Evolutionary conservation across 805 yeast genomes (phyloP).

Genomic region (Saccharomycopsis babjevae): DNA sequence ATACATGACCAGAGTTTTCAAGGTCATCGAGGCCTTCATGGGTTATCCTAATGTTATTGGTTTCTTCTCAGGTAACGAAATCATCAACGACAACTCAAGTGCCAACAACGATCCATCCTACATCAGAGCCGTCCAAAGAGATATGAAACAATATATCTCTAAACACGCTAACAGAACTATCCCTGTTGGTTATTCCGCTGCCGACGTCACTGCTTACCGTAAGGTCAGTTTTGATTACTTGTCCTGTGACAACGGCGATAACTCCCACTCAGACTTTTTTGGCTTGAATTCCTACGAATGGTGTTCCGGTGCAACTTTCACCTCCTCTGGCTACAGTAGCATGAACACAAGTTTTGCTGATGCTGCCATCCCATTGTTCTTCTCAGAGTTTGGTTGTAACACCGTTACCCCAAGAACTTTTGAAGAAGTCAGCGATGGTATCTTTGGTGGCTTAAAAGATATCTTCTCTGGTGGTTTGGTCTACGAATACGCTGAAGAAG

Average conservation of each 20-base stretch:
- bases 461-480: constrained; percentile 84
- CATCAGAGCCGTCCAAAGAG: constrained; percentile 86
- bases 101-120: constrained; percentile 62
- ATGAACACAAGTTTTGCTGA: constrained; percentile 48
- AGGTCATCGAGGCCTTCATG: constrained; percentile 76
- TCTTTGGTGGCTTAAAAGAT: constrained; percentile 54
- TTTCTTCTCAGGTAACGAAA: constrained; percentile 86
- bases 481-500: constrained; percentile 81
- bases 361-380: constrained; percentile 56
- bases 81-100: constrained; percentile 66
- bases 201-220: constrained; percentile 65
- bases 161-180: constrained; percentile 61
- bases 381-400: constrained; percentile 83
- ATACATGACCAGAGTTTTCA: constrained; percentile 72
- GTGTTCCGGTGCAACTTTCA: constrained; percentile 72
- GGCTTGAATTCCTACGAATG: constrained; percentile 93
- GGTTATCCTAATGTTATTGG: constrained; percentile 78
- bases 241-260: constrained; percentile 53
- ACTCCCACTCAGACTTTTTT: constrained; percentile 76
- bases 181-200: constrained; percentile 96
- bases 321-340: constrained; percentile 55
- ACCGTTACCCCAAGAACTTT: constrained; percentile 68
- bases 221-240: constrained; percentile 68
- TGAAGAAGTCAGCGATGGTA: constrained; percentile 61
- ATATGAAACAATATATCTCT: constrained; percentile 72